Base-by-base conservation (phyloP, 2,329 filamentous ascomycete species). In the Ophiostoma tasmaniense region DNA sequence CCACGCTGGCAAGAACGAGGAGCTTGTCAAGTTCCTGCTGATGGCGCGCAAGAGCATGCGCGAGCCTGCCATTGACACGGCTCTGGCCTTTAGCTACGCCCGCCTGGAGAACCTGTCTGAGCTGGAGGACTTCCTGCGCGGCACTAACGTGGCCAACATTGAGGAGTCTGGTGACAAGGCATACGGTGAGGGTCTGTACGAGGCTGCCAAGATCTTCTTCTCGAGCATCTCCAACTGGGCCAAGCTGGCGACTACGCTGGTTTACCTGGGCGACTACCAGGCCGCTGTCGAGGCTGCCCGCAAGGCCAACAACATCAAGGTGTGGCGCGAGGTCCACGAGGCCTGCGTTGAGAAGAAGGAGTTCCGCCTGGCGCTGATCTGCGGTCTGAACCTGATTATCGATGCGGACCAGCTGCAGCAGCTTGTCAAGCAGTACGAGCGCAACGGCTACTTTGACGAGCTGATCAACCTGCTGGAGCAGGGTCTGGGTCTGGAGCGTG, bases 151-250 rank as follows among this genome's bases (percentile, higher is more conserved):
- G 71, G 94, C 95, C 67, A 93, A 99, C 78, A 86, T 98, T 68
- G 95, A 99, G 78, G 91, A 95, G 74, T 98, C 93, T 70, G 95
- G 95, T 83, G 95, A 99, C 85, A 97, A 97, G 84, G 94, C 95
- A 28, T 98, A 97, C 74, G 90, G 89, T 72, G 95, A 99, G 81
- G 94, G 94, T 71, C 89, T 92, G 76, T 94, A 95, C 76, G 90
- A 98, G 83, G 95, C 95, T 61, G 92, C 95, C 73, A 99, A 99
- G 87, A 98, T 99, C 76, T 99, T 98, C 86, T 99, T 89, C 83
- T 92, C 88, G 69, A 98, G 92, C 82, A 96, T 99, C 78, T 99
- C 95, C 68, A 99, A 99, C 86, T 99, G 95, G 95, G 94, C 94
- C 69, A 99, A 99, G 84, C 89, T 99, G 75, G 93, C 95, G 17